These are phyloP conservation scores for Sphaerulina vaccinii DNA, from an alignment of 2,329 filamentous ascomycete species.

Conservation along the genomic window DNA sequence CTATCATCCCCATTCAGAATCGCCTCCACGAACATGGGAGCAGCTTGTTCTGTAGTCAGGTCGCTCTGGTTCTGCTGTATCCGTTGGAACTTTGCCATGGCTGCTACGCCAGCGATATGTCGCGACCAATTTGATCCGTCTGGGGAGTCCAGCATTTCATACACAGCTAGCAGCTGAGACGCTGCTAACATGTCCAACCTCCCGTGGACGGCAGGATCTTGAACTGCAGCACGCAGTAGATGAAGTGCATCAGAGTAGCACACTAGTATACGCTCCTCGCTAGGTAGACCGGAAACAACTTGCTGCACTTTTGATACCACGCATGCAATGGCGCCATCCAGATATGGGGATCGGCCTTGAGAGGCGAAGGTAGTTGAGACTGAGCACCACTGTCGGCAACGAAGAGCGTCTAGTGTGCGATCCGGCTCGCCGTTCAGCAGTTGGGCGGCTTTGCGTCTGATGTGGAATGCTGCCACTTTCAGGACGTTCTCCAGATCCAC, in stretches of 20 bases:
- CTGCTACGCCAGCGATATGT: constrained; percentile 18
- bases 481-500: constrained; percentile 16
- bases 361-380: constrained; percentile 11
- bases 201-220: constrained; percentile 11
- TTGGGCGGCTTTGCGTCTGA: constrained; percentile 18
- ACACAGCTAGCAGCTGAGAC: constrained; percentile 16
- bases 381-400: constrained; percentile 19
- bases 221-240: constrained; percentile 12
- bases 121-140: constrained; percentile 9
- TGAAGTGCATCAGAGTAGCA: constrained; percentile 18
- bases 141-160: constrained; percentile 20
- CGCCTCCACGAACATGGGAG: constrained; percentile 20
- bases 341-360: constrained; percentile 10
- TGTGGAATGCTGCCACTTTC: constrained; percentile 19
- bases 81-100: constrained; percentile 16
- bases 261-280: constrained; percentile 11
- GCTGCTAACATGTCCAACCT: constrained; percentile 19
- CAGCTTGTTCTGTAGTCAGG: constrained; percentile 11
- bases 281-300: constrained; percentile 13
- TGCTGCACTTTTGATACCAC: constrained; percentile 18
- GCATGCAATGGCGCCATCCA: constrained; percentile 20
- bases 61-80: background rate
- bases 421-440: constrained; percentile 10
- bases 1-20: constrained; percentile 14
- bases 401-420: constrained; percentile 14